Conservation (phyloP, 106 monocot genomes). For the Dactylorhiza incarnata region DNA sequence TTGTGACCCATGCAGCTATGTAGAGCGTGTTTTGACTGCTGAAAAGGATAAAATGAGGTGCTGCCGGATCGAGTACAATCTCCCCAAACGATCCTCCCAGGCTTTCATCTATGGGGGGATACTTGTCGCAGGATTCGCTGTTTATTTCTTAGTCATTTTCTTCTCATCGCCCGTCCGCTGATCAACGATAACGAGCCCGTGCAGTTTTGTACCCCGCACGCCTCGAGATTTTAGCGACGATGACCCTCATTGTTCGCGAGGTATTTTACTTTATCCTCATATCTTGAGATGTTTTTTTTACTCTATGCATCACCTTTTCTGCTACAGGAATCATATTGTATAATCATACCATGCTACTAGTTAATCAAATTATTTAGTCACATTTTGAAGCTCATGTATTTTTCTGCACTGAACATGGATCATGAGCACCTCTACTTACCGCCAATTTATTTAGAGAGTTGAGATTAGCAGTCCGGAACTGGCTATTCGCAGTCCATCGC, state of each 20-base stretch:
- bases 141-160: conserved; percentile 91
- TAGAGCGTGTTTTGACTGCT: conserved; percentile 58
- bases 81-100: conserved; percentile 63
- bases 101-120: conserved; percentile 90
- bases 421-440: too few species aligned
- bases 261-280: not conserved
- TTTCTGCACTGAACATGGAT: too few species aligned
- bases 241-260: not conserved
- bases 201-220: not conserved
- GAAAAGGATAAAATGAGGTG: conserved; percentile 95
- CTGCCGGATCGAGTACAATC: conserved; percentile 71
- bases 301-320: too few species aligned
- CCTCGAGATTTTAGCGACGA: not conserved
- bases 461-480: too few species aligned
- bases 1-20: conserved; percentile 41
- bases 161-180: conserved; percentile 86
- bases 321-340: too few species aligned
- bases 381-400: too few species aligned
- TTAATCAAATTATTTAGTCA: too few species aligned
- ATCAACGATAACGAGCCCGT: not conserved
- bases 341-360: too few species aligned
- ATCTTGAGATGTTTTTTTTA: too few species aligned
- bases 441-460: too few species aligned
- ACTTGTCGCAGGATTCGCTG: conserved; percentile 76
- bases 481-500: too few species aligned